phyloP scores from a whole-genome alignment of 306 rosid species.

The Ochetophila trinervis region DNA sequence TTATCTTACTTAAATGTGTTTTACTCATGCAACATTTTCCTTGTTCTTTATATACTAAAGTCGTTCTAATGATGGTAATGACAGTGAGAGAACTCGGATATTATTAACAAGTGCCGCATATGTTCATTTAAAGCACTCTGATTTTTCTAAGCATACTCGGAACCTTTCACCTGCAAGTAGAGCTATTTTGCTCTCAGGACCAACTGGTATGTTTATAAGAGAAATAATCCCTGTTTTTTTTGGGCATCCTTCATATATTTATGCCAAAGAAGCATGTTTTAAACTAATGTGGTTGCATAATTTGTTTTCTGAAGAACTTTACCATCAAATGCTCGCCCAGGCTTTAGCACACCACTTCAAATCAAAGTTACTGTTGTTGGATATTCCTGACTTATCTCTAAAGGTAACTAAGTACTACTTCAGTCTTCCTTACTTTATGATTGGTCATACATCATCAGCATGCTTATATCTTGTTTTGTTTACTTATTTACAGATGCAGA shows the following conservation, averaged over 20 bases:
- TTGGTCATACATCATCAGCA: constrained; percentile 8
- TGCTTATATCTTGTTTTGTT: constrained; percentile 23
- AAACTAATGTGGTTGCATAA: constrained; percentile 7
- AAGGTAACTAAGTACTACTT: constrained; percentile 48
- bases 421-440: constrained; percentile 19
- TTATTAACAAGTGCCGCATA: constrained; percentile 72
- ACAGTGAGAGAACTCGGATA: constrained; percentile 62
- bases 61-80: constrained; percentile 21
- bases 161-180: constrained; percentile 89
- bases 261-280: background rate
- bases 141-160: constrained; percentile 74
- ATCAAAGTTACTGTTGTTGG: constrained; percentile 76
- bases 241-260: background rate
- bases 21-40: background rate
- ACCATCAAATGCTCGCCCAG: constrained; percentile 83
- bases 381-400: constrained; percentile 63
- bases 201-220: constrained; percentile 50
- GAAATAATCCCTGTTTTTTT: background rate
- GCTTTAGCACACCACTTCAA: constrained; percentile 78
- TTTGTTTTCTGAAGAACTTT: constrained; percentile 50
- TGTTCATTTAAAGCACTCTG: constrained; percentile 67
- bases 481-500: constrained; percentile 65
- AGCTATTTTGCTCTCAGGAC: constrained; percentile 88
- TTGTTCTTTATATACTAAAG: constrained; percentile 7
- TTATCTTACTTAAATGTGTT: background rate